Evolutionary conservation across 108 stramenopile species (phyloP).

Genomic region (Conticribra guillardii): DNA sequence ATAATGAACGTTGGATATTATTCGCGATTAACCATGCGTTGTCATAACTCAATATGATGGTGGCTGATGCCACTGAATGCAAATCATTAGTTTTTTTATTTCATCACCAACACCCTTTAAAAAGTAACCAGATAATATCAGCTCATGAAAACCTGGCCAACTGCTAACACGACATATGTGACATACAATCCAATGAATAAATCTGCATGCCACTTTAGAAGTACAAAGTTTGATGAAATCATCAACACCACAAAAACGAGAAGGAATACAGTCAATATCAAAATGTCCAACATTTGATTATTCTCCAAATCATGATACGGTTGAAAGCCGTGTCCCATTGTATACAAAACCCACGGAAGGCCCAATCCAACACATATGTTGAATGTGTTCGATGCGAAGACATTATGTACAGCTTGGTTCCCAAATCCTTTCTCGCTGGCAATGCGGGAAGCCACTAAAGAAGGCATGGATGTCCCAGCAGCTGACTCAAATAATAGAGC

Average conservation of each 20-base stretch:
- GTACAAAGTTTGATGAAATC: conserved; percentile 54
- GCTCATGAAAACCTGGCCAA: conserved; percentile 47
- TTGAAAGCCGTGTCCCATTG: conserved; percentile 44
- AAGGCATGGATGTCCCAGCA: conserved; percentile 69
- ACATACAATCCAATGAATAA: conserved; percentile 64
- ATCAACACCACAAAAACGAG: conserved; percentile 64
- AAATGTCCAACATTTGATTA: conserved; percentile 64
- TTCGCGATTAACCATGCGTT: too few species aligned
- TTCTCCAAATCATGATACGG: conserved; percentile 69
- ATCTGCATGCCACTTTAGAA: conserved; percentile 73
- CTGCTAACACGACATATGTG: conserved; percentile 51
- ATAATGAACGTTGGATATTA: too few species aligned
- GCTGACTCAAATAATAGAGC: too few species aligned
- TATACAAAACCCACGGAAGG: conserved; percentile 85
- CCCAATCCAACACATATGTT: conserved; percentile 88
- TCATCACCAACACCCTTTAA: too few species aligned
- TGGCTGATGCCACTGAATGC: too few species aligned
- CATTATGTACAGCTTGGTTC: conserved; percentile 89
- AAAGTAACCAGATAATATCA: too few species aligned
- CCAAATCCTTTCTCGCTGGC: conserved; percentile 86
- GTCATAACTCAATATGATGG: too few species aligned
- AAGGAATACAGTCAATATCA: conserved; percentile 59
- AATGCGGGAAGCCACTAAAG: conserved; percentile 62
- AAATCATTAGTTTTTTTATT: too few species aligned
- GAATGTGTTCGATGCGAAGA: conserved; percentile 89